Percentiles rank a stretch among this genome's conserved stretches.
phyloP scores from a whole-genome alignment of 176 grass and related monocot species.

The Avena insularis region DNA sequence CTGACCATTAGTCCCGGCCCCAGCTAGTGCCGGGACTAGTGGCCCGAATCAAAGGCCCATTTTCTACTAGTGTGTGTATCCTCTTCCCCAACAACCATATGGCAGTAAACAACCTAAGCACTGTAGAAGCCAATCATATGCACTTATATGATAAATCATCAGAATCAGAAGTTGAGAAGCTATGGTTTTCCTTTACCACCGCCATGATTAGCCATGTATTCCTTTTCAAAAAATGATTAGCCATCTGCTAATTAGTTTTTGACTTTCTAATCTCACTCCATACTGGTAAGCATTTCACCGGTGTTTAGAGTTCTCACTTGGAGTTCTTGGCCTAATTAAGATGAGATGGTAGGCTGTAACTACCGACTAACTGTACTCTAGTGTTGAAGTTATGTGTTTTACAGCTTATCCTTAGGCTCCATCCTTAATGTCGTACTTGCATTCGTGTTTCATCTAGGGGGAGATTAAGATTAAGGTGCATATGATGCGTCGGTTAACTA shows the following conservation, averaged over 20 bases:
- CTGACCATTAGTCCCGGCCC: too few species aligned
- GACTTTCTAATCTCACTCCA: neutral
- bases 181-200: neutral
- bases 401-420: neutral
- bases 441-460: neutral
- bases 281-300: neutral
- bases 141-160: constrained; percentile 31
- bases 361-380: neutral
- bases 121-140: constrained; percentile 22
- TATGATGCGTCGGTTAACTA: neutral
- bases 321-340: too few species aligned
- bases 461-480: neutral
- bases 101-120: neutral
- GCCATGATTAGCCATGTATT: constrained; percentile 32
- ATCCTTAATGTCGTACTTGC: neutral
- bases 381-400: neutral
- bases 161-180: constrained; percentile 3
- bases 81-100: neutral
- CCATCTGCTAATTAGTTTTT: neutral
- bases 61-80: too few species aligned
- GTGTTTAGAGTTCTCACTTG: too few species aligned
- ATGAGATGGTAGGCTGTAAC: neutral
- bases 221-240: neutral
- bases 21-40: too few species aligned
- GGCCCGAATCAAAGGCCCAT: too few species aligned